Evolutionary conservation across 768 basidiomycete species (phyloP).

Genomic region (Amanita muscaria): DNA sequence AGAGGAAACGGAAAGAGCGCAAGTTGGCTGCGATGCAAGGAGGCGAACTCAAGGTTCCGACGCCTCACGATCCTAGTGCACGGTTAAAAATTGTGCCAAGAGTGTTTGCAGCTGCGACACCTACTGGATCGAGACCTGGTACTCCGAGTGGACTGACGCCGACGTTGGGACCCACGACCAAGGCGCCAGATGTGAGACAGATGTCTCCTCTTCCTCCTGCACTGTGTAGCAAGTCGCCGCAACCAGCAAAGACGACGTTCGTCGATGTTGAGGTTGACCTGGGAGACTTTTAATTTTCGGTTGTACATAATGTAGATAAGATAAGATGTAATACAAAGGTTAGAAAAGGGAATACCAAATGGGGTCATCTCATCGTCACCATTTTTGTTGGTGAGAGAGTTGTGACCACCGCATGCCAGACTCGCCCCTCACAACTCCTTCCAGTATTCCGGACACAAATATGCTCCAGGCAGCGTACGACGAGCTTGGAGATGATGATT

Average conservation of each 20-base stretch:
- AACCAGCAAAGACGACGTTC: slow-evolving; percentile 29
- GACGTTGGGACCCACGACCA: slow-evolving; percentile 18
- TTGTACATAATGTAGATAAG: slow-evolving; percentile 25
- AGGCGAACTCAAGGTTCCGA: slow-evolving; percentile 26
- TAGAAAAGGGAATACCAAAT: not conserved
- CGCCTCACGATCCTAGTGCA: slow-evolving; percentile 51
- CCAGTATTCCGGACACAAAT: slow-evolving; percentile 27
- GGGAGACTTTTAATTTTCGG: slow-evolving; percentile 7
- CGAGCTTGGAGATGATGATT: slow-evolving; percentile 40
- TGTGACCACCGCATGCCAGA: slow-evolving; percentile 31
- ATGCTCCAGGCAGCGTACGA: slow-evolving; percentile 5
- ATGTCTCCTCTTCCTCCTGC: slow-evolving; percentile 19
- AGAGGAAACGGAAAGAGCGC: slow-evolving; percentile 63
- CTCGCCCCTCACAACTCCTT: slow-evolving; percentile 60
- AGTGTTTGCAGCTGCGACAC: slow-evolving; percentile 40
- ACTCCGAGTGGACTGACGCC: slow-evolving; percentile 36
- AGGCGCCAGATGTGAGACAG: slow-evolving; percentile 11
- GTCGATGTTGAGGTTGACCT: slow-evolving; percentile 14
- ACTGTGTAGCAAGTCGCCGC: slow-evolving; percentile 7
- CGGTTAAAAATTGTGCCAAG: slow-evolving; percentile 58
- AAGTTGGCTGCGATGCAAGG: slow-evolving; percentile 36
- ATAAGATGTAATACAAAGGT: slow-evolving; percentile 19
- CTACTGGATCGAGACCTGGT: slow-evolving; percentile 57
- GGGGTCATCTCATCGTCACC: not conserved
- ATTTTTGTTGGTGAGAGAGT: slow-evolving; percentile 6